Evolutionary conservation across 2,329 filamentous ascomycete species (phyloP).

Genomic region (Colletotrichum ledebouriae): DNA sequence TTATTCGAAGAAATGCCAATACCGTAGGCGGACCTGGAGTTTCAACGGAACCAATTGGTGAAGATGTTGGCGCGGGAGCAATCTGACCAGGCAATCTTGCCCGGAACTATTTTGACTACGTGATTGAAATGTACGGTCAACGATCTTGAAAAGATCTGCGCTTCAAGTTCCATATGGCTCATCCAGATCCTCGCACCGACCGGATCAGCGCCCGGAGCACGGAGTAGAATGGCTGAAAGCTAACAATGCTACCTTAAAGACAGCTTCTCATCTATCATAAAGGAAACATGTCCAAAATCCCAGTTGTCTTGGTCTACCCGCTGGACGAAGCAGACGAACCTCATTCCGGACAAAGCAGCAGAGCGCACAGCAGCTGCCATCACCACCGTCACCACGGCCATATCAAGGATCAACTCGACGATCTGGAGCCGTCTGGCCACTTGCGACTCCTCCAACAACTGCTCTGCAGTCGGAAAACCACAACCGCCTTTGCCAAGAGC

Average conservation of each 20-base stretch:
- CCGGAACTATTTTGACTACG: conserved; percentile 23
- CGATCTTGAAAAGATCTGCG: background rate
- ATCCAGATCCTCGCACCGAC: no score
- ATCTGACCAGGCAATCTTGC: conserved; percentile 2
- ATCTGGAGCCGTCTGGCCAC: conserved; percentile 37
- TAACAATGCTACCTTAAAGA: background rate
- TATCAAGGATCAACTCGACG: conserved; percentile 29
- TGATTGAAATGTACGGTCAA: background rate
- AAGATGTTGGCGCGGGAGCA: conserved; percentile 14
- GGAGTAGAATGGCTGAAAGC: no score
- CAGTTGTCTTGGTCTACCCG: conserved; percentile 3
- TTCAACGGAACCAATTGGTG: conserved; percentile 1
- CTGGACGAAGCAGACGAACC: conserved; percentile 9
- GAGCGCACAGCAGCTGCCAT: conserved; percentile 7
- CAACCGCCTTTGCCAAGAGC: conserved; percentile 41
- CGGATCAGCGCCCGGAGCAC: no score
- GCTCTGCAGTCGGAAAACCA: conserved; percentile 47
- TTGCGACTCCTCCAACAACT: conserved; percentile 44
- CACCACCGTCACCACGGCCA: conserved; percentile 22
- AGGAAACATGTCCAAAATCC: background rate
- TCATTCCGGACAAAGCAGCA: background rate
- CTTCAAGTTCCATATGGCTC: no score
- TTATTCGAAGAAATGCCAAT: no score
- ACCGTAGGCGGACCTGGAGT: no score
- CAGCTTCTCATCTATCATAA: background rate